phyloP scores from a whole-genome alignment of 108 stramenopile genomes.

The Discostella stelligeroides region DNA sequence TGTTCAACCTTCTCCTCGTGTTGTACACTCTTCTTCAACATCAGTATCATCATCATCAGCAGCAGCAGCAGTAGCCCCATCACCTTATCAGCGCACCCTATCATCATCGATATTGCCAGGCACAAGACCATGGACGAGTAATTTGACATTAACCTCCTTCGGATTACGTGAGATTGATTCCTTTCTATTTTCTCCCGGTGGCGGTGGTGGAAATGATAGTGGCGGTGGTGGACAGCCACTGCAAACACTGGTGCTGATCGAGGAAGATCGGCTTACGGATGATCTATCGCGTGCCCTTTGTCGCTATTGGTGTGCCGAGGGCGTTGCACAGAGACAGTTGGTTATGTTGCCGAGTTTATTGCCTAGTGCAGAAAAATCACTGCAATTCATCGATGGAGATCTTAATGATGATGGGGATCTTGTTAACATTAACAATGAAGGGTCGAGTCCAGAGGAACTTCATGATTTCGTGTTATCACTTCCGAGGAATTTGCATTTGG shows the following conservation, averaged over 20 bases:
- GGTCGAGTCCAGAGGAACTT: constrained; percentile 37
- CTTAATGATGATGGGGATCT: neutral
- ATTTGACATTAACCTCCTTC: constrained; percentile 66
- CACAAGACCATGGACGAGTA: constrained; percentile 60
- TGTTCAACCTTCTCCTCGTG: neutral
- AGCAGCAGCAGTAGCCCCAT: neutral
- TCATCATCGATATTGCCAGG: constrained; percentile 30
- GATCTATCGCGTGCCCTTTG: constrained; percentile 63
- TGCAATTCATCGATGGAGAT: constrained; percentile 33
- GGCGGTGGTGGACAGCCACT: constrained; percentile 79
- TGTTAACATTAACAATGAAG: constrained; percentile 8
- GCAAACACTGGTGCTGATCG: constrained; percentile 64
- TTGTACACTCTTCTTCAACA: neutral
- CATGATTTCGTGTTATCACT: constrained; percentile 34
- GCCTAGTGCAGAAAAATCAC: constrained; percentile 34
- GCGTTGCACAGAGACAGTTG: constrained; percentile 46
- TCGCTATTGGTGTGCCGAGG: constrained; percentile 84
- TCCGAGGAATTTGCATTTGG: constrained; percentile 81
- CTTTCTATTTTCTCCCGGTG: constrained; percentile 51
- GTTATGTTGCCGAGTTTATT: constrained; percentile 29
- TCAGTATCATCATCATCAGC: neutral
- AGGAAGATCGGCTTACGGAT: constrained; percentile 83
- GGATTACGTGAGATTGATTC: constrained; percentile 79
- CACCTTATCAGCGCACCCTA: neutral
- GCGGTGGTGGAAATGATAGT: constrained; percentile 46